Conservation (phyloP, 805 yeast genomes). For the Pichia nakasei region DNA sequence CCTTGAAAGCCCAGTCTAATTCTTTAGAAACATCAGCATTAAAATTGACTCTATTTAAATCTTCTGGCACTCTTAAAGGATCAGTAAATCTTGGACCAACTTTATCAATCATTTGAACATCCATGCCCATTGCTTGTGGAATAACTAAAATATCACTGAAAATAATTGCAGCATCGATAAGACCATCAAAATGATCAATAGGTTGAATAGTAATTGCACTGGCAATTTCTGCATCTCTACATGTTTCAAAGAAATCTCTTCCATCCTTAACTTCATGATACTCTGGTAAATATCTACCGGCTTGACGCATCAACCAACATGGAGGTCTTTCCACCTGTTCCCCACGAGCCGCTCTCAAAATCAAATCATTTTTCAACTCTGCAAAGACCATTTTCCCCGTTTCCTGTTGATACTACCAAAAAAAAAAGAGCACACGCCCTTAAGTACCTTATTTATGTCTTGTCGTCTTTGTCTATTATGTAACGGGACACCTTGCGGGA, state of each 20-base stretch:
- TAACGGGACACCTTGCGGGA: no score
- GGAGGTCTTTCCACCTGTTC: constrained; percentile 95
- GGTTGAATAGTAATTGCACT: constrained; percentile 95
- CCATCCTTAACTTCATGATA: constrained; percentile 82
- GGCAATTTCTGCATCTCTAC: constrained; percentile 90
- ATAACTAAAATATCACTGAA: constrained; percentile 92
- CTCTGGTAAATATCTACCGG: constrained; percentile 90
- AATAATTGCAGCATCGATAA: constrained; percentile 93
- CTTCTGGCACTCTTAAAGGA: constrained; percentile 72
- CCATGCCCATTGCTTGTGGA: constrained; percentile 98
- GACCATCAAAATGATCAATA: constrained; percentile 76
- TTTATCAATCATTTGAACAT: constrained; percentile 87
- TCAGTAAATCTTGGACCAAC: constrained; percentile 89
- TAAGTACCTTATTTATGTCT: no score
- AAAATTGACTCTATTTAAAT: constrained; percentile 47
- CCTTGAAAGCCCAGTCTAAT: constrained; percentile 88
- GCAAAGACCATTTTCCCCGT: constrained; percentile 41
- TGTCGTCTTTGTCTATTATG: no score
- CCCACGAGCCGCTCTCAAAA: constrained; percentile 84
- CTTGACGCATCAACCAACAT: constrained; percentile 97
- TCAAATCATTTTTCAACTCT: constrained; percentile 77
- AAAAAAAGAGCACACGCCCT: no score
- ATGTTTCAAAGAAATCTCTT: constrained; percentile 89
- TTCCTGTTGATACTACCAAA: no score
- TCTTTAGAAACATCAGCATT: constrained; percentile 63